These are phyloP conservation scores for Silene uniflora DNA, from an alignment of 148 eudicot species.

Conservation along the genomic window DNA sequence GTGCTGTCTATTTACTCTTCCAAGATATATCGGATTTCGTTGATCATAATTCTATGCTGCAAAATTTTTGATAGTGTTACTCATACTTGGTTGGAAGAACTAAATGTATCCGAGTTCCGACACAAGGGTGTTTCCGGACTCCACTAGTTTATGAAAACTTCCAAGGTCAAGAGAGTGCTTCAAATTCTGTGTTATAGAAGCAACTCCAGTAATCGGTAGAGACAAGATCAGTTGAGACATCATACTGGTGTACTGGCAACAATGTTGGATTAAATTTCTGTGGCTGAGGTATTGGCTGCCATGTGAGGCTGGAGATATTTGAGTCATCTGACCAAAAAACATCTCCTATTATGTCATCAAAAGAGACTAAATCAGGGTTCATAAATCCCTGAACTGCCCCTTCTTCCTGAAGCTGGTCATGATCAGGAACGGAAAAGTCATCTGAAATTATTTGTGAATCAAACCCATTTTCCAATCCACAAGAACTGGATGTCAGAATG, in stretches of 20 bases:
- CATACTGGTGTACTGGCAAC: constrained; percentile 32
- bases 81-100: too few species aligned
- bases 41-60: constrained; percentile 3
- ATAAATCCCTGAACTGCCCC: constrained; percentile 31
- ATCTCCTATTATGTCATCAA: constrained; percentile 46
- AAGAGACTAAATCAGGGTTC: constrained; percentile 30
- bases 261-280: constrained; percentile 45
- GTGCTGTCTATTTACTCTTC: constrained; percentile 16
- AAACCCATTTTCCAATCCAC: constrained; percentile 25
- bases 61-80: constrained; percentile 8
- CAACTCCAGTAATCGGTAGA: constrained; percentile 49
- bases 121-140: too few species aligned
- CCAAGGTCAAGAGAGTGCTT: constrained; percentile 40
- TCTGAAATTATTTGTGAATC: constrained; percentile 24
- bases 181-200: constrained; percentile 46
- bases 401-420: constrained; percentile 23
- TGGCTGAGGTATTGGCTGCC: constrained; percentile 39
- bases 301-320: constrained; percentile 33
- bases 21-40: background rate
- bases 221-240: constrained; percentile 25
- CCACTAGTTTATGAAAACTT: background rate
- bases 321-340: constrained; percentile 44
- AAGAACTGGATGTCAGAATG: constrained; percentile 27
- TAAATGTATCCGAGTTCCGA: too few species aligned
- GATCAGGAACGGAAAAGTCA: constrained; percentile 24